Evolutionary conservation across 768 basidiomycete genomes (phyloP).

Genomic region (Mycena kentingensis): DNA sequence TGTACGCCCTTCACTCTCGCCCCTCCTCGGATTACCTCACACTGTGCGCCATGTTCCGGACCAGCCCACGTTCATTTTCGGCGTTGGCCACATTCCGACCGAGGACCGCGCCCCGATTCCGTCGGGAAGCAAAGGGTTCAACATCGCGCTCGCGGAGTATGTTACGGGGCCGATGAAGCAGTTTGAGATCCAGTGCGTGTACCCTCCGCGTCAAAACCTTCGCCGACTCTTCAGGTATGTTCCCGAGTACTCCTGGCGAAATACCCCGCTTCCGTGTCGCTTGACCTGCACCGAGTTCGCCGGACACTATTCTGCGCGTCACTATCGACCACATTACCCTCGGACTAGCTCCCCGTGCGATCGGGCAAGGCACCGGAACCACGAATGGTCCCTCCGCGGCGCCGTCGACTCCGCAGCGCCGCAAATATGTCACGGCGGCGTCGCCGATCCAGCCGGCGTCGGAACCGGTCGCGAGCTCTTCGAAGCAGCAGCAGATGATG

Average conservation of each 20-base stretch:
- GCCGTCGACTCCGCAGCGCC: not conserved
- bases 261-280: not conserved
- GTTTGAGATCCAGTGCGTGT: not conserved
- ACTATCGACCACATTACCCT: slow-evolving; percentile 6
- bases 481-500: not conserved
- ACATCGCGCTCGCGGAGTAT: not conserved
- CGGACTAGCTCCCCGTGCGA: slow-evolving; percentile 2
- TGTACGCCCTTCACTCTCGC: not conserved
- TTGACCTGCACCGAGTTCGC: slow-evolving; percentile 4
- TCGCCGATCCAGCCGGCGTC: not conserved
- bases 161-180: not conserved
- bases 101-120: not conserved
- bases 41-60: not conserved
- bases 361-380: not conserved
- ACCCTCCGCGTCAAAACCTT: not conserved
- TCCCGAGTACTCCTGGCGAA: not conserved
- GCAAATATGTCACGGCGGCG: not conserved
- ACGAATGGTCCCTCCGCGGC: not conserved
- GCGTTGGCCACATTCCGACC: not conserved
- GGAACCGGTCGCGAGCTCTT: not conserved
- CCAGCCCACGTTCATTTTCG: not conserved
- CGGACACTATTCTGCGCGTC: not conserved
- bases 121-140: not conserved
- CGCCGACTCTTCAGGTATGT: not conserved
- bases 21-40: not conserved